Percentiles rank a stretch among this genome's conserved stretches.
Conservation (phyloP, 768 basidiomycete species). For the Leccinum pellstonianum region DNA sequence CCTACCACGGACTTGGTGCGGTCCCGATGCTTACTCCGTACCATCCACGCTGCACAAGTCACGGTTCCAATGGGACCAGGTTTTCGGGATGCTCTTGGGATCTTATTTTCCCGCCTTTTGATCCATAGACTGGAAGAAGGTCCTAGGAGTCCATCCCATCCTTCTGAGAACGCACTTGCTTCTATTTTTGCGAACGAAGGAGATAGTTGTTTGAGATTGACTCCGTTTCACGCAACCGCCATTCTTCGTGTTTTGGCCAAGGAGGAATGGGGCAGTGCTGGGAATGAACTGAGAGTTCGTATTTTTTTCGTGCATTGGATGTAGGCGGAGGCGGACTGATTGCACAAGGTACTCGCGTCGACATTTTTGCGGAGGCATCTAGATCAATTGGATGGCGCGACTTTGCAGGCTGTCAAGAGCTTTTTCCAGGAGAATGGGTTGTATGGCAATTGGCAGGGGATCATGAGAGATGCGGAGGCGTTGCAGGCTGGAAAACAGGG, state of each 20-base stretch:
- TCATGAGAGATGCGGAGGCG: constrained; percentile 16
- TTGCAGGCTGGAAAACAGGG: constrained; percentile 2
- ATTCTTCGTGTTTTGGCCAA: constrained; percentile 40
- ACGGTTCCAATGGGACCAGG: constrained; percentile 23
- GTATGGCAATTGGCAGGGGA: constrained; percentile 15
- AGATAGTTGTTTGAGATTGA: constrained; percentile 32
- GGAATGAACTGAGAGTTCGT: constrained; percentile 34
- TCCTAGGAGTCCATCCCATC: constrained; percentile 27
- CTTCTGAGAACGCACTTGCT: constrained; percentile 12
- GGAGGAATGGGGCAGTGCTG: constrained; percentile 39
- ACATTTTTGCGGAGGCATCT: constrained; percentile 34
- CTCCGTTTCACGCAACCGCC: constrained; percentile 28
- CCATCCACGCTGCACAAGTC: constrained; percentile 36
- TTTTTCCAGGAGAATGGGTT: constrained; percentile 19
- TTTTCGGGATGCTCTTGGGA: constrained; percentile 33
- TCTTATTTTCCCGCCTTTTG: constrained; percentile 26
- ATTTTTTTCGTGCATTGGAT: constrained; percentile 1
- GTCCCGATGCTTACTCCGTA: constrained; percentile 39
- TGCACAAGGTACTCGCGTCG: constrained; percentile 20
- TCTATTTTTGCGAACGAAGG: constrained; percentile 28
- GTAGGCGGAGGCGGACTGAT: constrained; percentile 8
- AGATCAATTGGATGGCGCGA: constrained; percentile 27
- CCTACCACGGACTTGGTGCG: constrained; percentile 34
- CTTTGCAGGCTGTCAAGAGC: constrained; percentile 22
- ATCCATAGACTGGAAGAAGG: constrained; percentile 45